Conservation (phyloP, 306 rosid species). For the Dryas octopetala region DNA sequence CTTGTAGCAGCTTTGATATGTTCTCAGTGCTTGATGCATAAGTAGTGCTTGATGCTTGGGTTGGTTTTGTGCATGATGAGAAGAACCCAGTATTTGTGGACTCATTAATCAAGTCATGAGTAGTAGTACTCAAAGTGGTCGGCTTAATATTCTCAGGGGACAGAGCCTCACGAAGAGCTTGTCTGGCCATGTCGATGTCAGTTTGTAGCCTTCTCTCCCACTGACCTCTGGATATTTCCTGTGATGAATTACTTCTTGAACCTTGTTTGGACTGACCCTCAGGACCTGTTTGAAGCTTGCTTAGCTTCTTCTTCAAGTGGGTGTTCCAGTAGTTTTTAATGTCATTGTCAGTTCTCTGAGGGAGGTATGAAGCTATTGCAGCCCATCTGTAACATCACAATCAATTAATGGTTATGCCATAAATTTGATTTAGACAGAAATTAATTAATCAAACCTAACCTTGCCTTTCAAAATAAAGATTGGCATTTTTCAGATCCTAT, state of each 20-base stretch:
- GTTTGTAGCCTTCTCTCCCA: conserved; percentile 98
- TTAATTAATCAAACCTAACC: background rate
- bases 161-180: conserved; percentile 77
- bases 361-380: conserved; percentile 96
- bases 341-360: conserved; percentile 95
- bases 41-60: background rate
- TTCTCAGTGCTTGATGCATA: conserved; percentile 62
- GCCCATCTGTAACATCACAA: conserved; percentile 73
- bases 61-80: conserved; percentile 5
- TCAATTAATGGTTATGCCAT: conserved; percentile 12
- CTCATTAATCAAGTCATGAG: background rate
- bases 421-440: conserved; percentile 13
- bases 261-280: conserved; percentile 31
- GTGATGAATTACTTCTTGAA: conserved; percentile 24
- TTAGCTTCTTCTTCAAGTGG: conserved; percentile 78
- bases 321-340: conserved; percentile 97
- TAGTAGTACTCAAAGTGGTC: background rate
- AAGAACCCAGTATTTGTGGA: background rate
- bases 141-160: conserved; percentile 37
- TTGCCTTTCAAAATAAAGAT: background rate
- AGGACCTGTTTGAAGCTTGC: conserved; percentile 42
- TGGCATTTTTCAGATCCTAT: background rate
- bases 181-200: conserved; percentile 71
- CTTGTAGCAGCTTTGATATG: conserved; percentile 45
- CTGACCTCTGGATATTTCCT: conserved; percentile 69